A percentile compares a stretch with the other conserved stretches of the same genome.
phyloP scores from a whole-genome alignment of 2,329 filamentous ascomycete species.

The Gaeumannomyces sp. region DNA sequence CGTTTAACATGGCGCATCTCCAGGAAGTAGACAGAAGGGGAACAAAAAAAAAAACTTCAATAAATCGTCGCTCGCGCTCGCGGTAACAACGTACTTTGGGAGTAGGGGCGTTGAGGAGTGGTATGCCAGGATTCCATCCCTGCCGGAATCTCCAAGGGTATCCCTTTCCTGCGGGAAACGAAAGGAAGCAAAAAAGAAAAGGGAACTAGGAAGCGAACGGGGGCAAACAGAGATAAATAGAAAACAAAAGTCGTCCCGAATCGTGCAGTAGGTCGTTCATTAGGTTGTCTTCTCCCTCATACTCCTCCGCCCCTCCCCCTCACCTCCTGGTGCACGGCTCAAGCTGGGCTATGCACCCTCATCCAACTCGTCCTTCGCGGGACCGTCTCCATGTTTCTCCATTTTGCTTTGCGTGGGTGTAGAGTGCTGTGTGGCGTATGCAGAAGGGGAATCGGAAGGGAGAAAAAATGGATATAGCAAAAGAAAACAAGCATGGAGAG shows the following conservation, averaged over 20 bases:
- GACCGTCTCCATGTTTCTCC: not conserved
- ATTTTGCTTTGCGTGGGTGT: not conserved
- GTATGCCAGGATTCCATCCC: no score
- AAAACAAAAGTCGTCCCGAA: constrained; percentile 1
- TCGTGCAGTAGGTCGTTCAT: constrained; percentile 1
- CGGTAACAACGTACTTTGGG: not conserved
- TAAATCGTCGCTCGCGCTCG: not conserved
- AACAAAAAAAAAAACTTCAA: not conserved
- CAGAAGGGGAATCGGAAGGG: not conserved
- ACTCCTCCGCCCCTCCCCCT: not conserved
- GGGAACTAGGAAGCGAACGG: not conserved
- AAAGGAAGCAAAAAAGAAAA: not conserved
- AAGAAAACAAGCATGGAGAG: constrained; percentile 6
- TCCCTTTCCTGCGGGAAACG: not conserved
- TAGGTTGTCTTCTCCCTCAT: constrained; percentile 1
- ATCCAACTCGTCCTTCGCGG: not conserved
- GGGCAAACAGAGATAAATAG: not conserved
- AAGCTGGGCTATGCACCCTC: not conserved
- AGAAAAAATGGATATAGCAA: constrained; percentile 12
- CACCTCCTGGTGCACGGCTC: not conserved
- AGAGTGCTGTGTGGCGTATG: not conserved
- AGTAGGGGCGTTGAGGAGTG: not conserved
- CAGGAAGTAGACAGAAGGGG: not conserved
- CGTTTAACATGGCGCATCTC: not conserved
- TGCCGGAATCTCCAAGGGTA: not conserved